These are phyloP conservation scores for Pseudohyphozyma bogoriensis DNA, from an alignment of 768 basidiomycete species.

Conservation along the genomic window DNA sequence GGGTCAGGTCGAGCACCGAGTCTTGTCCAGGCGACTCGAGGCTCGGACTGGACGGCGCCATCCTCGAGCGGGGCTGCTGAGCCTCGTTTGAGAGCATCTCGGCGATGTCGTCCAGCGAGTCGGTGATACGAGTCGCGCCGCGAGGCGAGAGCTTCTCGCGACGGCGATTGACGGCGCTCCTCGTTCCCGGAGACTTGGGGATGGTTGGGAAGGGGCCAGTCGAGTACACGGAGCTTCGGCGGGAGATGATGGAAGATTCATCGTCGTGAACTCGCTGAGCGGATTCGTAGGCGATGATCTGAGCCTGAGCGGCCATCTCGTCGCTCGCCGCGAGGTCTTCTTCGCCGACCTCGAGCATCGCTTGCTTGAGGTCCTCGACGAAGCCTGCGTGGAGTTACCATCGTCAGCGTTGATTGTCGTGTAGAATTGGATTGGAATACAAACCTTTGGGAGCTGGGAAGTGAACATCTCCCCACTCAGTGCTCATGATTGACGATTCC, in stretches of 20 bases:
- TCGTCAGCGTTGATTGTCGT: neutral
- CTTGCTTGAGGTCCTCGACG: slow-evolving; percentile 11
- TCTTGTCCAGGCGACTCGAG: neutral
- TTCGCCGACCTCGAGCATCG: slow-evolving; percentile 13
- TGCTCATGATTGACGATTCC: slow-evolving; percentile 9
- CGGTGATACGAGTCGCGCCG: neutral
- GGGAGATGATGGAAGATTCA: neutral
- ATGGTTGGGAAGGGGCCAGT: neutral
- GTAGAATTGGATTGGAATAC: too few relatives aligned
- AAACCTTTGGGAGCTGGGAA: slow-evolving; percentile 18
- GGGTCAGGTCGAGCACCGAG: neutral
- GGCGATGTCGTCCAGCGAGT: neutral
- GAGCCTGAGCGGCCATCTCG: slow-evolving; percentile 4
- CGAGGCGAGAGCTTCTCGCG: neutral
- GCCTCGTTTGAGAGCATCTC: neutral
- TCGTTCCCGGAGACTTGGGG: neutral
- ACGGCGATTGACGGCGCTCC: neutral
- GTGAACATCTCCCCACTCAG: slow-evolving; percentile 14
- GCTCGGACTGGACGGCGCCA: neutral
- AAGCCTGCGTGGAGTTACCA: neutral
- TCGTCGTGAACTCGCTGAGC: neutral
- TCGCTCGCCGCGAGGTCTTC: slow-evolving; percentile 10
- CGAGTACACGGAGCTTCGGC: neutral
- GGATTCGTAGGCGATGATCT: slow-evolving; percentile 4
- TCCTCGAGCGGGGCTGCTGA: neutral